Conservation (phyloP, 1,284 basidiomycete species). For the Uromyces viciae-fabae region DNA sequence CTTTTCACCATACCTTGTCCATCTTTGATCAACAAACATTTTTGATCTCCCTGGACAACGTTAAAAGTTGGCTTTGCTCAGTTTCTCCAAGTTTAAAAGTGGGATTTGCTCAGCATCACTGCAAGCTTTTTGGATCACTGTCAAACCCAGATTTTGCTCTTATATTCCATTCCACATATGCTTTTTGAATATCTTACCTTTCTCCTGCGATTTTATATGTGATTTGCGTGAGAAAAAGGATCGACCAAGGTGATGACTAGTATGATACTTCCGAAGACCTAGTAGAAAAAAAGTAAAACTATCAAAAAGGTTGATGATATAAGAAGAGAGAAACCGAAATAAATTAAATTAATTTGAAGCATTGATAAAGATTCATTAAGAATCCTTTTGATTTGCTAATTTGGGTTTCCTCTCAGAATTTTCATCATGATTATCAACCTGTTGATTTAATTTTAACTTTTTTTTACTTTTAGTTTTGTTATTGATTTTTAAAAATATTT, state of each 20-base stretch:
- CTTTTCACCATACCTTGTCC: neutral
- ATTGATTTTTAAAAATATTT: neutral
- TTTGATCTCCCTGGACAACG: neutral
- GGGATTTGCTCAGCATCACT: neutral
- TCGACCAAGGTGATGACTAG: constrained; percentile 16
- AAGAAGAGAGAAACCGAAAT: neutral
- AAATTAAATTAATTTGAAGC: neutral
- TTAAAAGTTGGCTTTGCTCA: neutral
- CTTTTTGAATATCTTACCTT: neutral
- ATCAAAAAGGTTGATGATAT: neutral
- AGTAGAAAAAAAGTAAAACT: neutral
- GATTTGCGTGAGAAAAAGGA: neutral
- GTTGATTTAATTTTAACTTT: neutral
- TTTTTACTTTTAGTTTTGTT: neutral
- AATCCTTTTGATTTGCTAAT: neutral
- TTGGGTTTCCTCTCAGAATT: no score
- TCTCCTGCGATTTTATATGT: neutral
- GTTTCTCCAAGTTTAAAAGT: neutral
- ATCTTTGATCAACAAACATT: neutral
- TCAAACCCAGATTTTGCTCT: no score
- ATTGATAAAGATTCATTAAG: neutral
- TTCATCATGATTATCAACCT: neutral
- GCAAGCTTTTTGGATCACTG: neutral
- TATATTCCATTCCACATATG: neutral
- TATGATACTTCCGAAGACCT: constrained; percentile 24